These are phyloP conservation scores for Cyclostephanos tholiformis DNA, from an alignment of 108 stramenopile genomes.

Conservation along the genomic window DNA sequence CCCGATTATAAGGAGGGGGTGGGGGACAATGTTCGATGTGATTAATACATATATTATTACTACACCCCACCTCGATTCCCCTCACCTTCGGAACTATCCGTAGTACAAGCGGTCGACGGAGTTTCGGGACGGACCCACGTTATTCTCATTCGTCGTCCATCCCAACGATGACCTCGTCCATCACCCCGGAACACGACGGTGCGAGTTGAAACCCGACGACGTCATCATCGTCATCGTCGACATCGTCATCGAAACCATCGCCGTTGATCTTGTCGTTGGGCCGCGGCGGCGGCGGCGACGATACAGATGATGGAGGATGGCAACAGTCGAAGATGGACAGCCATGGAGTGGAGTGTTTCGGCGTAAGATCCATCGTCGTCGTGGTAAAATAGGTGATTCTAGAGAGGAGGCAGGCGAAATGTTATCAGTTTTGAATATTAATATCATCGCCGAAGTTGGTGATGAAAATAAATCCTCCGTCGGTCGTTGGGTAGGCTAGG, in stretches of 20 bases:
- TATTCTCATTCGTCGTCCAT: background rate
- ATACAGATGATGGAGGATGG: background rate
- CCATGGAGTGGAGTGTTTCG: slow-evolving; percentile 1
- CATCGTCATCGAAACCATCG: background rate
- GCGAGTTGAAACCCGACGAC: background rate
- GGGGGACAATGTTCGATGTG: background rate
- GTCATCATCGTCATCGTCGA: background rate
- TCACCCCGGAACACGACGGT: background rate
- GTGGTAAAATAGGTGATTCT: too few species aligned
- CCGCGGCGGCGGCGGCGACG: background rate
- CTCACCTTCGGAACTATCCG: background rate
- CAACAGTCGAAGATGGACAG: background rate
- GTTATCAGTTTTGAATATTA: too few species aligned
- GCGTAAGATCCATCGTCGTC: background rate
- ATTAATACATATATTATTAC: too few species aligned
- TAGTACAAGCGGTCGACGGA: background rate
- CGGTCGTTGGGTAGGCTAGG: too few species aligned
- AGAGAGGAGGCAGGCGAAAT: too few species aligned
- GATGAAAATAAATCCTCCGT: too few species aligned
- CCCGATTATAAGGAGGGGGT: background rate
- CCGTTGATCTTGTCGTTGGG: background rate
- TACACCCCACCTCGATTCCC: background rate
- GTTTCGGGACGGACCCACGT: background rate
- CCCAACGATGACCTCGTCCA: background rate
- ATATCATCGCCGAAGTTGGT: too few species aligned